Evolutionary conservation across 1,139 yeast genomes (phyloP).

Genomic region (Tardiomyces depauwii): DNA sequence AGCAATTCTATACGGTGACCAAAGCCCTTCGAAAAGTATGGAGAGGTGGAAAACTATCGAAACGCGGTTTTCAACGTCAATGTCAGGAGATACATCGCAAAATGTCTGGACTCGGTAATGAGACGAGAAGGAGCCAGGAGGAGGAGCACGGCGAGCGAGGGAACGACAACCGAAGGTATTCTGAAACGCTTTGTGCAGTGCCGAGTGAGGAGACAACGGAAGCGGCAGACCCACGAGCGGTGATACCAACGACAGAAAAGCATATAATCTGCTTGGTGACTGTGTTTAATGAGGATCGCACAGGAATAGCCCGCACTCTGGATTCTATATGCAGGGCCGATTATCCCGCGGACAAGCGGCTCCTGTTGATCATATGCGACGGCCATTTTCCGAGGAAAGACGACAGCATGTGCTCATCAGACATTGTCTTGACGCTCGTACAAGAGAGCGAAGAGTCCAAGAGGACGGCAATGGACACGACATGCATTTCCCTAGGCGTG

Average conservation of each 20-base stretch:
- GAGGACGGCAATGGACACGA: conserved; percentile 14
- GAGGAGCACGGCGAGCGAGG: neutral
- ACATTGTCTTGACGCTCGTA: conserved; percentile 39
- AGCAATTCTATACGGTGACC: neutral
- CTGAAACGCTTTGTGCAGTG: neutral
- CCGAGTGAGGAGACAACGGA: neutral
- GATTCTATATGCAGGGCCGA: conserved; percentile 21
- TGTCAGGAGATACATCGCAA: no score
- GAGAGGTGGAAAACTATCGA: neutral
- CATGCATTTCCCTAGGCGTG: conserved; percentile 23
- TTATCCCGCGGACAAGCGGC: conserved; percentile 20
- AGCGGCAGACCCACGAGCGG: neutral
- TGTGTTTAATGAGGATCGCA: conserved; percentile 24
- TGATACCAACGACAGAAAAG: conserved; percentile 17
- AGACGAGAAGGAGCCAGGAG: neutral
- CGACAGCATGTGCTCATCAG: conserved; percentile 19
- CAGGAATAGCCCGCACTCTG: conserved; percentile 20
- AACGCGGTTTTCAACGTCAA: no score
- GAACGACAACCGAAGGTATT: neutral
- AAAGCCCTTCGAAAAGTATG: neutral
- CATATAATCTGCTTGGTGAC: conserved; percentile 35
- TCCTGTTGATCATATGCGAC: conserved; percentile 24
- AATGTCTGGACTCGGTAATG: no score
- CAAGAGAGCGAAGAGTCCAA: conserved; percentile 34
- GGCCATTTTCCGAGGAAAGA: conserved; percentile 23